Base-by-base conservation (phyloP, 1,139 yeast genomes). In the Saccharomyces pastorianus region DNA sequence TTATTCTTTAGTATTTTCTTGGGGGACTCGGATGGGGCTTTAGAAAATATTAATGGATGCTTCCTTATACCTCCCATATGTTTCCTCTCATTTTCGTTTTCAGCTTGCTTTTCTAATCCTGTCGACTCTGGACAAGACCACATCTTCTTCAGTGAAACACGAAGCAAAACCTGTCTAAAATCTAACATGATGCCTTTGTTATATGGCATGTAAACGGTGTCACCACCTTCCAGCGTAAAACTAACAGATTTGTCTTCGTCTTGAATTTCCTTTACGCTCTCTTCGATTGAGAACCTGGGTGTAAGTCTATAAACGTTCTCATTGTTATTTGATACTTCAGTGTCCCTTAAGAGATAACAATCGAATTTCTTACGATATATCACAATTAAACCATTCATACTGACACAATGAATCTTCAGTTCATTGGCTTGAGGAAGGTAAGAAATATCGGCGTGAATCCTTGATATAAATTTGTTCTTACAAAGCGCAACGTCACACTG, bases 181-280 rank as follows among this genome's bases (percentile, higher is more conserved):
- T 84, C 87, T 54, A 85, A 63, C 46, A 81, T 69, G 8, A 84
- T 72, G 51, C 80, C 80, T 55, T 74, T 69, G 52, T 81, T 72
- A 55, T 76, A 74, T 2, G 89, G 89, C 65, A 85, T 70, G 1
- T 74, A 70, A 17, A 84, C 74, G 4, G 78, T 73, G 67, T 85
- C 91, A 56, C 74, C 76, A 53, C 77, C 74, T 55, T 77, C 71
- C 52, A 85, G 75, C 46, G 77, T 76, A 58, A 85, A 80, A 56
- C 84, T 85, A 6, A 61, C 57, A 8, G 65, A 48, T n/a, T 59
- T 59, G 17, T 64, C 63, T 9, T 59, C 59, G 11, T 27, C 26
- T 25, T 23, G 38, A 9, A 38, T 17, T 6, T 38, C 23, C 13
- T 38, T 51, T 27, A 20, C 44, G 9, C 44, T 8, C 0, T 4